Evolutionary conservation across 257 asterid species (phyloP).

Genomic region (Lycium barbarum): DNA sequence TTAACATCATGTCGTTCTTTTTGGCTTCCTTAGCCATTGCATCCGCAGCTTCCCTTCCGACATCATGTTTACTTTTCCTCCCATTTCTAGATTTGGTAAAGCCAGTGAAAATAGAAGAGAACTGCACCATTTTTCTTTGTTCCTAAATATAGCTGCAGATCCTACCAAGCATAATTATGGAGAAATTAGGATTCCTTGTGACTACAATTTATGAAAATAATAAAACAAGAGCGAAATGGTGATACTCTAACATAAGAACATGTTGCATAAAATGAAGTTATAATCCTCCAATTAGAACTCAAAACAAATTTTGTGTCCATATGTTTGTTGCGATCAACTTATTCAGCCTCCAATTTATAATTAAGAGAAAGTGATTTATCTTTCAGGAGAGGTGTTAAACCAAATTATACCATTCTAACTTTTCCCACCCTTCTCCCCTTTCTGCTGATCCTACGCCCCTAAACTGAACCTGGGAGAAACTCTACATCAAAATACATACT

Average conservation of each 20-base stretch:
- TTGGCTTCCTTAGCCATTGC: slow-evolving; percentile 65
- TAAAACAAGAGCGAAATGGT: background rate
- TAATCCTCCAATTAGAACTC: background rate
- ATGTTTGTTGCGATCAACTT: background rate
- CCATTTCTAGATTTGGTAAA: slow-evolving; percentile 55
- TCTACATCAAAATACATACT: no score
- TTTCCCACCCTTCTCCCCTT: background rate
- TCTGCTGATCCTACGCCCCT: background rate
- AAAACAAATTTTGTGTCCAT: background rate
- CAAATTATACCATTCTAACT: background rate
- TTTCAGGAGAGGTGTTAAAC: background rate
- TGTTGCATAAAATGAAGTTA: background rate
- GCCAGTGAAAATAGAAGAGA: slow-evolving; percentile 55
- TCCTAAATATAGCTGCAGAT: background rate
- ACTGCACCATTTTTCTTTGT: slow-evolving; percentile 69
- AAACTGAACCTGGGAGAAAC: no score
- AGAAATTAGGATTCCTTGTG: background rate
- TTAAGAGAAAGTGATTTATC: background rate
- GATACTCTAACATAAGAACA: background rate
- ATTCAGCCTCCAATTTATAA: background rate
- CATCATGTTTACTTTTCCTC: slow-evolving; percentile 52
- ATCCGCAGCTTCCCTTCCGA: slow-evolving; percentile 52
- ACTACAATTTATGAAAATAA: background rate
- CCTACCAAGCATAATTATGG: background rate
- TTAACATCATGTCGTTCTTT: slow-evolving; percentile 57